Conservation (phyloP, 2,329 filamentous ascomycete genomes). For the Cordyceps cicadae region DNA sequence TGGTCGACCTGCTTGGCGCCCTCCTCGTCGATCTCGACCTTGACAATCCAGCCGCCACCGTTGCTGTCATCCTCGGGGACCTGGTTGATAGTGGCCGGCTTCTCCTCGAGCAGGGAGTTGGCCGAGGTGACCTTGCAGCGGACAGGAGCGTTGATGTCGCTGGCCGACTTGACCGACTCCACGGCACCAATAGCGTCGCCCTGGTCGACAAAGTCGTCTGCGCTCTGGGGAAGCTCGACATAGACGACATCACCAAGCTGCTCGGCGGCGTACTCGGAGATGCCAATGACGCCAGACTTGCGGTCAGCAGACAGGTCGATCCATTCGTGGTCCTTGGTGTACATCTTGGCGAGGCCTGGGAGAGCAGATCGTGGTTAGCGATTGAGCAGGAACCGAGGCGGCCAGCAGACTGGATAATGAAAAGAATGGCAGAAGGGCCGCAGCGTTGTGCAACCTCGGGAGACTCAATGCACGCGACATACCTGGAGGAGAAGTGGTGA, state of each 20-base stretch:
- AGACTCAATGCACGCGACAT: slow-evolving; percentile 15
- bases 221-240: slow-evolving; percentile 75
- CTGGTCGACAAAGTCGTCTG: slow-evolving; percentile 55
- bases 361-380: neutral
- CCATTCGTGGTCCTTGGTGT: slow-evolving; percentile 98
- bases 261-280: slow-evolving; percentile 85
- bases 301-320: slow-evolving; percentile 78
- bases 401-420: neutral
- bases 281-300: slow-evolving; percentile 73
- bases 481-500: slow-evolving; percentile 34
- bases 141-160: slow-evolving; percentile 88
- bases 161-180: slow-evolving; percentile 97
- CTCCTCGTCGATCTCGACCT: slow-evolving; percentile 66
- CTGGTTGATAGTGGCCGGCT: slow-evolving; percentile 80
- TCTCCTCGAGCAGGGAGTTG: slow-evolving; percentile 72
- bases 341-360: slow-evolving; percentile 63
- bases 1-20: slow-evolving; percentile 59
- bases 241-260: slow-evolving; percentile 94
- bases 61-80: slow-evolving; percentile 70
- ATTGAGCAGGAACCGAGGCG: neutral
- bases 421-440: neutral
- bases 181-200: slow-evolving; percentile 89
- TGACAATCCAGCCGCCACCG: slow-evolving; percentile 85
- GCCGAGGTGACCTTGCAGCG: slow-evolving; percentile 65
- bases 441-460: neutral